phyloP scores from a whole-genome alignment of 805 yeast species.

The Tetrapisispora namnaoensis region DNA sequence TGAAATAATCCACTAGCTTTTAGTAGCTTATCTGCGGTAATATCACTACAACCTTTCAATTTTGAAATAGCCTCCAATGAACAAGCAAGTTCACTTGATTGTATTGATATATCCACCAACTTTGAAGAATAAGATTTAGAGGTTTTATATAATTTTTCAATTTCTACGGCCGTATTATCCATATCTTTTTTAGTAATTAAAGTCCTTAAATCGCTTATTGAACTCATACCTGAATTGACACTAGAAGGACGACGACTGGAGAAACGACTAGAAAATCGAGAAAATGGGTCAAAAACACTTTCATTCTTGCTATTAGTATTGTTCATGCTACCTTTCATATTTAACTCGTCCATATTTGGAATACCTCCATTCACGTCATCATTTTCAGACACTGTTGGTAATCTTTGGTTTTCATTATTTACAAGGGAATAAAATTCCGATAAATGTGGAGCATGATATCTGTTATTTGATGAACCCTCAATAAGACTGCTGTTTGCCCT shows the following conservation, averaged over 20 bases:
- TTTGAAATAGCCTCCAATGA: conserved; percentile 58
- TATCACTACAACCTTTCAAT: conserved; percentile 49
- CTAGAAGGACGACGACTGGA: conserved; percentile 23
- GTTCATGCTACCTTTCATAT: not conserved
- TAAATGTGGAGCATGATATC: conserved; percentile 36
- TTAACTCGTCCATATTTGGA: not conserved
- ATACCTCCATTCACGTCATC: not conserved
- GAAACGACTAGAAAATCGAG: conserved; percentile 1
- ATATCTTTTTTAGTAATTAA: conserved; percentile 54
- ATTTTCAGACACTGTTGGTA: not conserved
- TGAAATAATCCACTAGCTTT: conserved; percentile 72
- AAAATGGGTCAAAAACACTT: not conserved
- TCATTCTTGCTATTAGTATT: not conserved
- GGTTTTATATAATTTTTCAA: conserved; percentile 39
- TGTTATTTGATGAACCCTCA: not conserved
- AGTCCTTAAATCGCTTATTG: conserved; percentile 50
- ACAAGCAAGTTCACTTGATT: conserved; percentile 62
- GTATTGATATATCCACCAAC: conserved; percentile 34
- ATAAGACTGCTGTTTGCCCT: not conserved
- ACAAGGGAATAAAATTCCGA: conserved; percentile 51
- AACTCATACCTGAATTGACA: conserved; percentile 40
- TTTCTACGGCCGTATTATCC: conserved; percentile 38
- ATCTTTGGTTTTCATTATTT: conserved; percentile 22
- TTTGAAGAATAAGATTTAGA: conserved; percentile 37
- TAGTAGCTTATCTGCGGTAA: conserved; percentile 50